Conservation (phyloP, 805 yeast genomes). For the Ogataea parapolymorpha region DNA sequence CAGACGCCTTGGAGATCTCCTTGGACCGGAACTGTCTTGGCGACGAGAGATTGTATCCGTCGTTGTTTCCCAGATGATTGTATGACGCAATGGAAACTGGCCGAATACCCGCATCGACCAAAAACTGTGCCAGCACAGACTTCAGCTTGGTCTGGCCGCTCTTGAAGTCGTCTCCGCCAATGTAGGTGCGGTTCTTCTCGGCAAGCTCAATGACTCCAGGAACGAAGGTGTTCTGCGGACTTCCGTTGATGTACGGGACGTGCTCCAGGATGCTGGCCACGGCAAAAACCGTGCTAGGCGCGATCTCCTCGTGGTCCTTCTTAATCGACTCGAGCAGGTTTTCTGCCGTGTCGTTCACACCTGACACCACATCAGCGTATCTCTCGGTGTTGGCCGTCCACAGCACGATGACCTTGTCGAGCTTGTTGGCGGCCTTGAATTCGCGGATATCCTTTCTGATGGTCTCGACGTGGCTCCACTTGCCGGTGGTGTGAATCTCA, state of each 20-base stretch:
- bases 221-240: slow-evolving; percentile 96
- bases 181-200: slow-evolving; percentile 67
- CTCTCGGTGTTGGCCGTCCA: slow-evolving; percentile 99
- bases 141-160: slow-evolving; percentile 94
- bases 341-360: slow-evolving; percentile 87
- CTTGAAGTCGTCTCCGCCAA: slow-evolving; percentile 97
- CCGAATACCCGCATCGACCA: slow-evolving; percentile 96
- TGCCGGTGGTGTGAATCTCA: slow-evolving; percentile 51
- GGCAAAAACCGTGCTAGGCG: slow-evolving; percentile 94
- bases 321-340: slow-evolving; percentile 73
- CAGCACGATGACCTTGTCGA: slow-evolving; percentile 84
- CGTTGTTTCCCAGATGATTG: slow-evolving; percentile 95
- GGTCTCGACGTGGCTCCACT: slow-evolving; percentile 87
- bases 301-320: slow-evolving; percentile 73
- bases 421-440: slow-evolving; percentile 65
- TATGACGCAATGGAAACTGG: slow-evolving; percentile 93
- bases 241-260: slow-evolving; percentile 90
- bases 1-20: slow-evolving; percentile 90
- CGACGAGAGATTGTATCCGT: slow-evolving; percentile 87
- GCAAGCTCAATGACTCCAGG: slow-evolving; percentile 93
- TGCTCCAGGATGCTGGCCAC: slow-evolving; percentile 88
- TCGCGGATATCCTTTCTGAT: slow-evolving; percentile 79
- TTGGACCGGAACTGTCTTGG: slow-evolving; percentile 93
- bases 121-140: slow-evolving; percentile 93
- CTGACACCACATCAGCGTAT: slow-evolving; percentile 69